phyloP scores from a whole-genome alignment of 225 moss, liverwort and hornwort species.

The Ulota crispa region DNA sequence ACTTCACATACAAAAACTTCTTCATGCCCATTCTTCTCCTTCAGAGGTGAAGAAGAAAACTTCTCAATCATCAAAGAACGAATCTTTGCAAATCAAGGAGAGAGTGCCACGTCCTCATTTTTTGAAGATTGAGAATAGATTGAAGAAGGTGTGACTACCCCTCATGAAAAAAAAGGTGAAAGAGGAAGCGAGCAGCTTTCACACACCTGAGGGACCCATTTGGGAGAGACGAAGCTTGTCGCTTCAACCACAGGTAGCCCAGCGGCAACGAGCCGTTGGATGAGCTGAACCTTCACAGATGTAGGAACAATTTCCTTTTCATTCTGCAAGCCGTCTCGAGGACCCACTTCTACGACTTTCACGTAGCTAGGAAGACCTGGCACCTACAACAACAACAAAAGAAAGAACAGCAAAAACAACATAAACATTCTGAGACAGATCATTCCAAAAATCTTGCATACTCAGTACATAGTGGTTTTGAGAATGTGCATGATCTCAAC shows the following conservation, averaged over 20 bases:
- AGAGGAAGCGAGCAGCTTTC: background rate
- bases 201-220: slow-evolving; percentile 97
- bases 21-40: no score
- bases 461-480: background rate
- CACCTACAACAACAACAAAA: slow-evolving; percentile 28
- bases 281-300: slow-evolving; percentile 85
- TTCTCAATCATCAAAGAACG: no score
- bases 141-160: no score
- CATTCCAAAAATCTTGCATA: background rate
- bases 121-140: no score
- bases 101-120: no score
- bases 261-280: slow-evolving; percentile 69
- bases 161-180: background rate
- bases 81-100: no score
- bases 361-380: slow-evolving; percentile 69
- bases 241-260: slow-evolving; percentile 90
- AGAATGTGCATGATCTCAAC: background rate
- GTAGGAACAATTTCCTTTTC: slow-evolving; percentile 81
- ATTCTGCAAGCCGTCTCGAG: slow-evolving; percentile 93
- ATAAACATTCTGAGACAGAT: background rate
- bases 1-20: no score
- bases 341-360: slow-evolving; percentile 96
- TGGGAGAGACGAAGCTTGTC: slow-evolving; percentile 95
- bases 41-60: no score
- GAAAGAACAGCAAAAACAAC: background rate